phyloP scores from a whole-genome alignment of 768 basidiomycete species.

The Lyophyllum decastes region DNA sequence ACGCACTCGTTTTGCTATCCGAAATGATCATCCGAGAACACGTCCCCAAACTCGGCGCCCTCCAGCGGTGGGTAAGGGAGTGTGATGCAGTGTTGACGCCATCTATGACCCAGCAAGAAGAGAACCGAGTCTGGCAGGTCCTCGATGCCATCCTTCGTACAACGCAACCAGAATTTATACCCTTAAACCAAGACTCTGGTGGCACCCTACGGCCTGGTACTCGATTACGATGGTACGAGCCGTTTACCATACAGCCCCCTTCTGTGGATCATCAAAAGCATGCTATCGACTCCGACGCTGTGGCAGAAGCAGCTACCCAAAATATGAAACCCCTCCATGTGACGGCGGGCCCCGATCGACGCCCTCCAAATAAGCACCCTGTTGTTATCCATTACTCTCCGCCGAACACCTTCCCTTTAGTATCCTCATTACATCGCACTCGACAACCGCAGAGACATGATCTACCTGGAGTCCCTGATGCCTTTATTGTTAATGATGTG shows the following conservation, averaged over 20 bases:
- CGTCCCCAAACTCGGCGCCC: conserved; percentile 50
- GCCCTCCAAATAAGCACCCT: conserved; percentile 54
- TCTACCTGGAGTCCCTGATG: conserved; percentile 46
- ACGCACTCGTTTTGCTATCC: conserved; percentile 54
- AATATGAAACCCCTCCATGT: conserved; percentile 31
- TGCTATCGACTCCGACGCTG: conserved; percentile 12
- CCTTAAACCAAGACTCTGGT: conserved; percentile 16
- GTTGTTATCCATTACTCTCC: conserved; percentile 49
- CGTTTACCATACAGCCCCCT: conserved; percentile 28
- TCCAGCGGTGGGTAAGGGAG: conserved; percentile 59
- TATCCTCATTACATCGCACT: conserved; percentile 21
- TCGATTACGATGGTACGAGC: conserved; percentile 33
- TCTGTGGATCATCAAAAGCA: conserved; percentile 5
- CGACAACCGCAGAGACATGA: conserved; percentile 33
- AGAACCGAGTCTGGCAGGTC: conserved; percentile 45
- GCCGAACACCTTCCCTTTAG: conserved; percentile 32
- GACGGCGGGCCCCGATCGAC: conserved; percentile 46
- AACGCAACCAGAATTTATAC: conserved; percentile 36
- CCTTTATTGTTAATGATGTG: conserved; percentile 49
- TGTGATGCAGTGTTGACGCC: conserved; percentile 52
- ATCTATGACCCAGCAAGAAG: conserved; percentile 37
- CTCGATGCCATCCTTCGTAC: conserved; percentile 51
- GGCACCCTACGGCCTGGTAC: conserved; percentile 28
- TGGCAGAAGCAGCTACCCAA: conserved; percentile 16
- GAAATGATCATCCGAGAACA: conserved; percentile 50